These are phyloP conservation scores for Termitomyces sp. DNA, from an alignment of 768 basidiomycete genomes.

Conservation along the genomic window DNA sequence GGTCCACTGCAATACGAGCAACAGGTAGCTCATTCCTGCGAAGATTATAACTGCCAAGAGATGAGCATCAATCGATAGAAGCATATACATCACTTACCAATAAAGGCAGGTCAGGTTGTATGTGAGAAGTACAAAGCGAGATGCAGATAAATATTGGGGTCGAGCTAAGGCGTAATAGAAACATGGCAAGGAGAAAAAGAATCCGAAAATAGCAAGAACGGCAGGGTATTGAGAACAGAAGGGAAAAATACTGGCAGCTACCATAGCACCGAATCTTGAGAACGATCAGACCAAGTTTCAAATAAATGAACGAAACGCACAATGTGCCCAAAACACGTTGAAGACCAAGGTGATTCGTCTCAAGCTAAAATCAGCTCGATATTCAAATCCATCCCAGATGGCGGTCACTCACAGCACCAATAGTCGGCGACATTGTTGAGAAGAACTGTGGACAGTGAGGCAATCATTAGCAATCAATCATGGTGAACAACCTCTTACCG, in stretches of 20 bases:
- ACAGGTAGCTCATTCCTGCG: slow-evolving; percentile 59
- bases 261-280: slow-evolving; percentile 67
- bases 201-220: slow-evolving; percentile 76
- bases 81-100: slow-evolving; percentile 34
- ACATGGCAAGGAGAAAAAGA: slow-evolving; percentile 88
- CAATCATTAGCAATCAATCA: slow-evolving; percentile 2
- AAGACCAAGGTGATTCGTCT: slow-evolving; percentile 84
- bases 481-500: slow-evolving; percentile 41
- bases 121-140: slow-evolving; percentile 77
- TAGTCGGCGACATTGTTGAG: slow-evolving; percentile 87
- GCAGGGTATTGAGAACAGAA: slow-evolving; percentile 72
- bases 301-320: slow-evolving; percentile 36
- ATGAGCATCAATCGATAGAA: background rate
- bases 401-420: slow-evolving; percentile 59
- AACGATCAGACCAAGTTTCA: slow-evolving; percentile 8
- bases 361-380: slow-evolving; percentile 8
- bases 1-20: slow-evolving; percentile 64
- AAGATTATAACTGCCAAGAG: slow-evolving; percentile 62
- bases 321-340: slow-evolving; percentile 85
- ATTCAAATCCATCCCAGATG: background rate
- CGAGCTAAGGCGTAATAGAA: slow-evolving; percentile 84
- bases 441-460: slow-evolving; percentile 51
- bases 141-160: slow-evolving; percentile 69
- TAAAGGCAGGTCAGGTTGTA: slow-evolving; percentile 85
- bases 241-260: slow-evolving; percentile 68